These are phyloP conservation scores for Fusarium liriodendri DNA, from an alignment of 2,329 filamentous ascomycete genomes.

Conservation along the genomic window DNA sequence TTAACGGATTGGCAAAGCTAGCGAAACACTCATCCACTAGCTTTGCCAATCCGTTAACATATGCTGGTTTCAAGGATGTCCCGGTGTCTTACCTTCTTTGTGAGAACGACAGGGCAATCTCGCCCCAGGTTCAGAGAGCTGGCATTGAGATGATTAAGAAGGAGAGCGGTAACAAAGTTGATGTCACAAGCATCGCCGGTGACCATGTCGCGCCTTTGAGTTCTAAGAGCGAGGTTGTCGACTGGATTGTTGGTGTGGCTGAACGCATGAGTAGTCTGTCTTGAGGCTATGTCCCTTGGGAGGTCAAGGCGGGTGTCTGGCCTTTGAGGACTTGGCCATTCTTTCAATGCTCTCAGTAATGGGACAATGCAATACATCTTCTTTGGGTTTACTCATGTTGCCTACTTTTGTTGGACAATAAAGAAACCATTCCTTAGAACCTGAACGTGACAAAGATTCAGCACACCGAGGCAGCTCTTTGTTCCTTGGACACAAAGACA, in stretches of 20 bases:
- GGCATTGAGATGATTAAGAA: conserved; percentile 50
- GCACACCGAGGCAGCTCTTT: neutral
- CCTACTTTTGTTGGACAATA: neutral
- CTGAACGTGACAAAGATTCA: neutral
- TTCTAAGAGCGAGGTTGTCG: conserved; percentile 40
- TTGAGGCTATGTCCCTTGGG: neutral
- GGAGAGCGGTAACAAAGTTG: conserved; percentile 50
- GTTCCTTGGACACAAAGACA: neutral
- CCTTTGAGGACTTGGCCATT: neutral
- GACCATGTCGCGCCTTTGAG: conserved; percentile 50
- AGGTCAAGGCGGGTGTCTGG: neutral
- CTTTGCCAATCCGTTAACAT: conserved; percentile 49
- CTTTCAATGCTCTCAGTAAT: neutral
- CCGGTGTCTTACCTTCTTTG: conserved; percentile 54
- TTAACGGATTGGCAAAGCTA: neutral
- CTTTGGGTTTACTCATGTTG: no score
- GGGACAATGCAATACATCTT: neutral
- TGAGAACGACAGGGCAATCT: conserved; percentile 44
- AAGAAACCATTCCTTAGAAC: neutral
- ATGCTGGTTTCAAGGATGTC: conserved; percentile 54
- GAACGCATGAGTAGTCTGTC: neutral
- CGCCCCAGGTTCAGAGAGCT: conserved; percentile 44
- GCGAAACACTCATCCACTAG: conserved; percentile 47
- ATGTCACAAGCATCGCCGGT: conserved; percentile 49
- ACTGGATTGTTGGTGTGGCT: conserved; percentile 10